Conservation (phyloP, 306 rosid species). For the Canavalia gladiata region DNA sequence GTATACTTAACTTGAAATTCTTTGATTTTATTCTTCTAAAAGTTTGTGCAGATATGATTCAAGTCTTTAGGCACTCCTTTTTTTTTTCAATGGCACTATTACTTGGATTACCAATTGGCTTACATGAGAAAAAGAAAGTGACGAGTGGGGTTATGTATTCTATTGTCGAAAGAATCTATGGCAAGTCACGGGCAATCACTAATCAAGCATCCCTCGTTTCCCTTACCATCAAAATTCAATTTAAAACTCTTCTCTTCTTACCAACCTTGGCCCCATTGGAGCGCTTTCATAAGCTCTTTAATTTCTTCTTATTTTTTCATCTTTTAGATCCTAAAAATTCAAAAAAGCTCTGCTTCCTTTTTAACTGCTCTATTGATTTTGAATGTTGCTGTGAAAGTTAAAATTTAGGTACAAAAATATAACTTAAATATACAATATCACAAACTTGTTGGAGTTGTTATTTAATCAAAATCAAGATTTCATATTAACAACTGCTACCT, state of each 20-base stretch:
- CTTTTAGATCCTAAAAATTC: no score
- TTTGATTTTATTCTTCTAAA: no score
- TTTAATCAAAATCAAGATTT: no score
- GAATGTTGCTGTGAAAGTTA: no score
- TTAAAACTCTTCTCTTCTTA: constrained; percentile 15
- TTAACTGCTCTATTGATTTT: neutral
- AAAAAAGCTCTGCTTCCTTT: neutral
- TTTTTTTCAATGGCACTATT: neutral
- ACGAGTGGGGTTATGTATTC: constrained; percentile 35
- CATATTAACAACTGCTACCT: no score
- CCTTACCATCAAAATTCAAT: constrained; percentile 38
- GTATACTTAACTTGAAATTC: no score
- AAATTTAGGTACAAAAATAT: no score
- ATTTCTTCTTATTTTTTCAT: neutral
- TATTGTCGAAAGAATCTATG: constrained; percentile 53
- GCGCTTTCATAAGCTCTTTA: constrained; percentile 1
- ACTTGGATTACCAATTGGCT: constrained; percentile 19
- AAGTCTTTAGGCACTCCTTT: no score
- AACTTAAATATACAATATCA: no score
- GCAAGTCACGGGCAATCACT: constrained; percentile 41
- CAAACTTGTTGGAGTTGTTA: no score
- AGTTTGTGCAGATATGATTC: no score
- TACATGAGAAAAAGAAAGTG: constrained; percentile 28
- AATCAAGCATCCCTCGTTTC: constrained; percentile 36
- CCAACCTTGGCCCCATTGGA: constrained; percentile 38